Conservation (phyloP, 768 basidiomycete species). For the Termitomyces sp. region DNA sequence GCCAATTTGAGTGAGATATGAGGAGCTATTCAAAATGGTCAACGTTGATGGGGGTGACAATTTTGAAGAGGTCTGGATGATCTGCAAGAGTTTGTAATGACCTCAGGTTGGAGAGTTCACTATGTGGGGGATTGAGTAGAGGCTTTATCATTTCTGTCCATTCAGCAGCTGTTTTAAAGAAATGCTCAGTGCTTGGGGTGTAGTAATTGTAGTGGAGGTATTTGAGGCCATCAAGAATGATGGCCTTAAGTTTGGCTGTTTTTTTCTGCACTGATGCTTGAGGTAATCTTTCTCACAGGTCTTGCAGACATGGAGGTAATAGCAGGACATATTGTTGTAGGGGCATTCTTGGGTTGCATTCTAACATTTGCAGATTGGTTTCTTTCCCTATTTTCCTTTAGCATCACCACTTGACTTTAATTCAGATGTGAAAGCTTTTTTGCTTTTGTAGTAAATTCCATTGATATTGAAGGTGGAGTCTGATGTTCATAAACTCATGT, state of each 20-base stretch:
- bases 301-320: neutral
- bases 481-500: too few species aligned
- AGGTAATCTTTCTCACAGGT: neutral
- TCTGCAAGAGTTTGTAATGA: neutral
- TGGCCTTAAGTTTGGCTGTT: neutral
- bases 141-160: neutral
- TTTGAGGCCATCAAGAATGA: too few species aligned
- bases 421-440: too few species aligned
- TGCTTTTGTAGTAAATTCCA: too few species aligned
- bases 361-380: neutral
- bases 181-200: neutral
- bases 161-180: neutral
- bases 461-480: too few species aligned
- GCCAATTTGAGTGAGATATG: neutral
- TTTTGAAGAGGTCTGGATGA: neutral
- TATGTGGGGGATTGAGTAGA: too few species aligned
- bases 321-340: neutral
- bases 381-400: too few species aligned
- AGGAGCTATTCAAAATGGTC: neutral
- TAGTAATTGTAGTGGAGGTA: neutral
- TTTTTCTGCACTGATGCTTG: neutral
- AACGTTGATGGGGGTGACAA: neutral
- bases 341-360: neutral
- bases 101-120: neutral
- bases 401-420: too few species aligned